Conservation (phyloP, 106 monocot species). For the Dendrobium nobile region DNA sequence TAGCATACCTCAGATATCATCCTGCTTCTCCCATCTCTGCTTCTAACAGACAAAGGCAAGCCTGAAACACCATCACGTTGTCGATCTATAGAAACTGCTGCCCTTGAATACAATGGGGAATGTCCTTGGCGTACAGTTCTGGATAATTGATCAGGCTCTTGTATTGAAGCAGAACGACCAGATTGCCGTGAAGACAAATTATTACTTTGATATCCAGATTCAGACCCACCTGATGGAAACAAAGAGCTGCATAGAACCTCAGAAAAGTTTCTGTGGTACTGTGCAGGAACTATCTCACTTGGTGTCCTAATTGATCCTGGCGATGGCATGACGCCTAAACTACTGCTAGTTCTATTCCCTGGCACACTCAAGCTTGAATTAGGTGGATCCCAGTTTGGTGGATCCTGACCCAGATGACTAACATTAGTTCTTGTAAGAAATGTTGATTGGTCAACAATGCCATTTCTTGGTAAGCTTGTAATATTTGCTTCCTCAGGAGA, state of each 20-base stretch:
- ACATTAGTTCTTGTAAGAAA: constrained; percentile 20
- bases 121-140: constrained; percentile 18
- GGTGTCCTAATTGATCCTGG: constrained; percentile 24
- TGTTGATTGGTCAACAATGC: constrained; percentile 10
- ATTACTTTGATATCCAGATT: constrained; percentile 23
- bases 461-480: constrained; percentile 19
- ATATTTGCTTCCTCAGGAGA: constrained; percentile 21
- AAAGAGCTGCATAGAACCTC: constrained; percentile 21
- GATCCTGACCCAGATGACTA: constrained; percentile 33
- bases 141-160: constrained; percentile 21
- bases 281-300: constrained; percentile 26
- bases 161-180: constrained; percentile 22
- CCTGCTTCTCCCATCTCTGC: constrained; percentile 60
- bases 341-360: constrained; percentile 26
- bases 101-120: constrained; percentile 34
- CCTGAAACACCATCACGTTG: constrained; percentile 36
- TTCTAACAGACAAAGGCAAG: constrained; percentile 37
- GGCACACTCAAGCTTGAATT: constrained; percentile 19
- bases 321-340: constrained; percentile 25
- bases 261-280: constrained; percentile 27
- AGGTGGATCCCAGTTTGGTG: constrained; percentile 33
- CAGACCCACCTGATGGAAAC: constrained; percentile 19
- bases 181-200: constrained; percentile 25
- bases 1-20: constrained; percentile 52
- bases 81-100: constrained; percentile 34